A percentile compares a stretch with the other conserved stretches of the same genome.
Conservation (phyloP, 2,329 filamentous ascomycete species). For the Polychaeton citri region DNA sequence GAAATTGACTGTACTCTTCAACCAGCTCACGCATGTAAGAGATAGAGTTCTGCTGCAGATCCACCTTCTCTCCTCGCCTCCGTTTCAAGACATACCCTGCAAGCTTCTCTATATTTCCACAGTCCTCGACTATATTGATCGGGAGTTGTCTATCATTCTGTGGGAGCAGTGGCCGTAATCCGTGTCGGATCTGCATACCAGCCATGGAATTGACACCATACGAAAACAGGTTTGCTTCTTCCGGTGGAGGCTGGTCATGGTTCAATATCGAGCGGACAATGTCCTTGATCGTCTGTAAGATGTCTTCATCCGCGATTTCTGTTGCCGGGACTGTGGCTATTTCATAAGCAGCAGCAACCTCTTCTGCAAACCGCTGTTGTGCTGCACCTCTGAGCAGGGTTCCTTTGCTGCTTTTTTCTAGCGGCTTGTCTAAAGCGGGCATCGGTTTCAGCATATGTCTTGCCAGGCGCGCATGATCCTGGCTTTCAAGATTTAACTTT, state of each 20-base stretch:
- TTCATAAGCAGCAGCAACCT: conserved; percentile 37
- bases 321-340: conserved; percentile 8
- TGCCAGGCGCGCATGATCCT: conserved; percentile 39
- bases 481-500: conserved; percentile 35
- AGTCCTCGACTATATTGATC: conserved; percentile 47
- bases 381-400: conserved; percentile 41
- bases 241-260: conserved; percentile 8
- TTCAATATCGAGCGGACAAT: conserved; percentile 14
- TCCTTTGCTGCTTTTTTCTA: conserved; percentile 52
- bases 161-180: conserved; percentile 24
- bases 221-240: conserved; percentile 40
- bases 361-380: conserved; percentile 34
- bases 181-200: conserved; percentile 38
- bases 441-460: conserved; percentile 39
- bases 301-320: conserved; percentile 18
- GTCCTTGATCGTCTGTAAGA: conserved; percentile 20
- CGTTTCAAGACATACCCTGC: conserved; percentile 25
- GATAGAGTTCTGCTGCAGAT: background rate
- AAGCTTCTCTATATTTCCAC: conserved; percentile 37
- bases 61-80: conserved; percentile 21
- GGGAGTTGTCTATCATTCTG: conserved; percentile 29
- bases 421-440: conserved; percentile 17
- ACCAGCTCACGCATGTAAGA: conserved; percentile 33
- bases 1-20: conserved; percentile 36
- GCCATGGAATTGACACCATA: conserved; percentile 49